phyloP scores from a whole-genome alignment of 1,139 yeast species.

The Saccharomyces hybrid region DNA sequence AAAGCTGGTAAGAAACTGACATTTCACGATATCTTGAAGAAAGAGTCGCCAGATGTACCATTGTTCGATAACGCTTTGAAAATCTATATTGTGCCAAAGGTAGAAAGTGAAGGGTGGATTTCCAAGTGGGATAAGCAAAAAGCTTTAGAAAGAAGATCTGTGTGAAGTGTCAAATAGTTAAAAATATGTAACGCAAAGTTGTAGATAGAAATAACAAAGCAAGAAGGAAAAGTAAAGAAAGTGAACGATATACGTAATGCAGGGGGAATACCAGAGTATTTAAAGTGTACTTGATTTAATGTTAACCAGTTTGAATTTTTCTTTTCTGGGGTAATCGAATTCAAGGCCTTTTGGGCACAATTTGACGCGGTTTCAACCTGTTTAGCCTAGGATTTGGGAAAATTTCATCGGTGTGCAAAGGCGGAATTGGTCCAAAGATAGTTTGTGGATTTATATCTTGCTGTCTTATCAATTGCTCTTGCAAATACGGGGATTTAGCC shows the following conservation, averaged over 20 bases:
- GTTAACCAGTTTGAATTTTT: background rate
- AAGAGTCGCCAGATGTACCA: constrained; percentile 61
- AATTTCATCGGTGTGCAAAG: constrained; percentile 59
- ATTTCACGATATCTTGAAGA: constrained; percentile 54
- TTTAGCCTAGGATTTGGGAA: constrained; percentile 44
- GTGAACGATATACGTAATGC: background rate
- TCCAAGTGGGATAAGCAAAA: constrained; percentile 57
- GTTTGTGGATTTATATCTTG: constrained; percentile 57
- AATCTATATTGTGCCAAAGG: constrained; percentile 73
- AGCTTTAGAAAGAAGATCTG: constrained; percentile 46
- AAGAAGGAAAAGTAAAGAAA: background rate
- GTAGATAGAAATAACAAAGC: constrained; percentile 2
- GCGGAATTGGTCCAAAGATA: constrained; percentile 73
- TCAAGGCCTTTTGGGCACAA: constrained; percentile 37
- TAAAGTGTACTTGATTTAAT: background rate
- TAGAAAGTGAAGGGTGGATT: constrained; percentile 58
- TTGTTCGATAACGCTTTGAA: constrained; percentile 69
- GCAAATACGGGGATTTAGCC: constrained; percentile 27
- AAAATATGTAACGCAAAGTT: background rate
- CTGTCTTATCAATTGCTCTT: constrained; percentile 43
- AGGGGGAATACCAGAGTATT: background rate
- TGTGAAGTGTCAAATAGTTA: constrained; percentile 1
- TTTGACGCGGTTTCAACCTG: constrained; percentile 48
- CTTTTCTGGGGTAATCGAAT: background rate
- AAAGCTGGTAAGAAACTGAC: constrained; percentile 76